These are phyloP conservation scores for Globisporangium cederbergense DNA, from an alignment of 352 stramenopile species.

Conservation along the genomic window DNA sequence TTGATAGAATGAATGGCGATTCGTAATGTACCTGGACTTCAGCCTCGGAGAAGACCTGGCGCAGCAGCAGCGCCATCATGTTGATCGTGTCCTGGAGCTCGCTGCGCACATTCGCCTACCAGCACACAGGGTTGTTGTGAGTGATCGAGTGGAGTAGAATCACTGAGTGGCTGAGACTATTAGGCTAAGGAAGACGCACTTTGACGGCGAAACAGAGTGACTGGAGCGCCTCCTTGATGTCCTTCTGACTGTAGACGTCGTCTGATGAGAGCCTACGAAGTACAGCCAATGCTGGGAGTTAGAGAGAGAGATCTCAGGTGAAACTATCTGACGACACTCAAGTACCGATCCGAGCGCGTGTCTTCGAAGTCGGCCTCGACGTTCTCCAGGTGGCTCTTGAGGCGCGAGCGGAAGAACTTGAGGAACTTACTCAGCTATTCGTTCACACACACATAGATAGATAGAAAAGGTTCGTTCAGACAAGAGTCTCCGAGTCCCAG, in stretches of 20 bases:
- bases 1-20: background rate
- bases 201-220: slow-evolving; percentile 83
- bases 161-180: background rate
- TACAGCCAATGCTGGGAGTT: background rate
- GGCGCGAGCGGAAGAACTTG: slow-evolving; percentile 81
- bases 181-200: slow-evolving; percentile 20
- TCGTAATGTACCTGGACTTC: slow-evolving; percentile 46
- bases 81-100: slow-evolving; percentile 84
- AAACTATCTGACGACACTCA: too few species aligned
- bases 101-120: slow-evolving; percentile 64
- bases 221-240: slow-evolving; percentile 68
- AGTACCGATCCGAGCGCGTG: slow-evolving; percentile 64
- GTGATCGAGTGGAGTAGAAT: background rate
- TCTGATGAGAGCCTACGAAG: slow-evolving; percentile 60
- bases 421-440: slow-evolving; percentile 72
- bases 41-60: slow-evolving; percentile 72
- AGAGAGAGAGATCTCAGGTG: too few species aligned
- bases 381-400: slow-evolving; percentile 75
- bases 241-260: slow-evolving; percentile 82
- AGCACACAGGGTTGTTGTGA: background rate
- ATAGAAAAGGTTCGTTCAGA: too few species aligned
- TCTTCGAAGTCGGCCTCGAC: slow-evolving; percentile 85
- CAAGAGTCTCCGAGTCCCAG: too few species aligned
- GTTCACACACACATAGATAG: background rate
- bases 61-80: slow-evolving; percentile 83